Conservation (phyloP, 2,329 filamentous ascomycete genomes). For the Emergomyces africanus region DNA sequence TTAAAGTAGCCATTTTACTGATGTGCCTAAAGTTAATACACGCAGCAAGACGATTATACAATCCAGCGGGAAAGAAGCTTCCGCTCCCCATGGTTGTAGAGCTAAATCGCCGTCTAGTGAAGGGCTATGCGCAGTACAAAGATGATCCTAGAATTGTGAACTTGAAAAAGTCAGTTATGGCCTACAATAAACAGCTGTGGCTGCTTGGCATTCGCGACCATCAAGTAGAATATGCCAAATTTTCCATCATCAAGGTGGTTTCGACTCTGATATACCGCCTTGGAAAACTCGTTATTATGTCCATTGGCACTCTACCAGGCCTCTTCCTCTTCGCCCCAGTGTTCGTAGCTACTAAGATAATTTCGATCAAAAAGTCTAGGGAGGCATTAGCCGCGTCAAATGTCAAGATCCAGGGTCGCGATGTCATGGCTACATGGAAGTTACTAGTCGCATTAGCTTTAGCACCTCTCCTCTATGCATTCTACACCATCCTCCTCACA, state of each 20-base stretch:
- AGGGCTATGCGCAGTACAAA: slow-evolving; percentile 87
- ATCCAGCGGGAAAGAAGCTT: slow-evolving; percentile 84
- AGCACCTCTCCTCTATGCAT: slow-evolving; percentile 66
- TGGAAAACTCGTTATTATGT: slow-evolving; percentile 61
- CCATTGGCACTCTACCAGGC: slow-evolving; percentile 72
- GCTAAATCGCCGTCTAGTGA: slow-evolving; percentile 78
- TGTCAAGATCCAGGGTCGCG: slow-evolving; percentile 76
- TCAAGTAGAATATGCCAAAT: slow-evolving; percentile 82
- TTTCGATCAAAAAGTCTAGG: slow-evolving; percentile 68
- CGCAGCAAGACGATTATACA: slow-evolving; percentile 84
- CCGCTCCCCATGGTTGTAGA: slow-evolving; percentile 88
- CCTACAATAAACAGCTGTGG: slow-evolving; percentile 77
- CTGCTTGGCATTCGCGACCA: slow-evolving; percentile 84
- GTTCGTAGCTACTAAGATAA: slow-evolving; percentile 70
- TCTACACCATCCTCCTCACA: slow-evolving; percentile 63
- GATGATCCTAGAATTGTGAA: slow-evolving; percentile 71
- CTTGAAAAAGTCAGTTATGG: slow-evolving; percentile 60
- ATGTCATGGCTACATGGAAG: slow-evolving; percentile 93
- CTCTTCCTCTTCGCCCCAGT: slow-evolving; percentile 78
- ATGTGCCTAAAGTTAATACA: slow-evolving; percentile 58
- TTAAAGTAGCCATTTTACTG: slow-evolving; percentile 12
- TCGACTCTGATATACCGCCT: slow-evolving; percentile 68
- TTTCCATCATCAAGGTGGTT: slow-evolving; percentile 64
- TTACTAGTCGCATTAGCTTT: slow-evolving; percentile 75
- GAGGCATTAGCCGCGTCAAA: slow-evolving; percentile 74